Conservation (phyloP, 2,329 filamentous ascomycete species). For the Fusarium caatingaense region DNA sequence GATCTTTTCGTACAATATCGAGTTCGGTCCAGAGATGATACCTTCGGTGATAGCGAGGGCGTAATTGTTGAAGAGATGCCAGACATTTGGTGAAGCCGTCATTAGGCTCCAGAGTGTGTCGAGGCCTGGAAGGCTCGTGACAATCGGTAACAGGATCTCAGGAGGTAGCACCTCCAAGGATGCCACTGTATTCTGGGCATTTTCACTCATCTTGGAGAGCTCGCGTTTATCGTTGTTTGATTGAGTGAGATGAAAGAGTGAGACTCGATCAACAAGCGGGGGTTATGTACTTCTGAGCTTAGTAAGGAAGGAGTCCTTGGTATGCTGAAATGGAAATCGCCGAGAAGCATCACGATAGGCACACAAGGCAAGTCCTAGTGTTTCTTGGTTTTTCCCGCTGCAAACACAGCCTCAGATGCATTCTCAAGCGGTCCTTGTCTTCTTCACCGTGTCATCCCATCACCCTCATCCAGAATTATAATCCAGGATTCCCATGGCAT, state of each 20-base stretch:
- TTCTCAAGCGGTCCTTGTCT: too few species aligned
- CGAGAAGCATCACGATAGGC: background rate
- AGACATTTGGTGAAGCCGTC: background rate
- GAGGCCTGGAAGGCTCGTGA: background rate
- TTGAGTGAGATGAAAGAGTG: background rate
- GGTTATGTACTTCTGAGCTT: background rate
- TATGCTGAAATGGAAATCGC: background rate
- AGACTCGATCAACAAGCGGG: background rate
- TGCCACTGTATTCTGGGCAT: background rate
- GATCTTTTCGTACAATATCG: background rate
- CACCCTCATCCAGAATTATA: too few species aligned
- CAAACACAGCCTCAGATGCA: fast-evolving
- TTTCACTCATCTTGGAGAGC: background rate
- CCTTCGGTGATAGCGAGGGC: background rate
- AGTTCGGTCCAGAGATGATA: background rate
- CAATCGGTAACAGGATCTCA: background rate
- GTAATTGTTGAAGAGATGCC: background rate
- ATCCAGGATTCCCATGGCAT: fast-evolving
- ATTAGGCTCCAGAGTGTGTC: background rate
- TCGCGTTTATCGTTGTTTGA: fast-evolving
- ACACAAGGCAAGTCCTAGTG: too few species aligned
- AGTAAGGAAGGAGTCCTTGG: background rate
- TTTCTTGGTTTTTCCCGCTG: too few species aligned
- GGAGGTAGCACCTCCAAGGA: background rate
- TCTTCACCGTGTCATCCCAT: too few species aligned